phyloP scores from a whole-genome alignment of 495 filamentous ascomycete genomes.

The Aspergillus indologenus region DNA sequence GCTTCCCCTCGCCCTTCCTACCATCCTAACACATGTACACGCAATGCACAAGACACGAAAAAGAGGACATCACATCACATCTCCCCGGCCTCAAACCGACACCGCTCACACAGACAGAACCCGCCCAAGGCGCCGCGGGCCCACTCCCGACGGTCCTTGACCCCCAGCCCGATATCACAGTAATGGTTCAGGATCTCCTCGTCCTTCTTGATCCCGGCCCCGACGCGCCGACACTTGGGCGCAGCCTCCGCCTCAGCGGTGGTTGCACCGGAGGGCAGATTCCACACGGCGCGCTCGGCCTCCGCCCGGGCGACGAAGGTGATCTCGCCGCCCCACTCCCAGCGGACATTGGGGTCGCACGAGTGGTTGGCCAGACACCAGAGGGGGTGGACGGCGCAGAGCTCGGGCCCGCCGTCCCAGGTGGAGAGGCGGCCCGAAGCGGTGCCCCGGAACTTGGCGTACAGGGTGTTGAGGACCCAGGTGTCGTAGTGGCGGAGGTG shows the following conservation, averaged over 20 bases:
- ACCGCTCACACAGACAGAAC: conserved; percentile 77
- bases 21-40: too few species aligned
- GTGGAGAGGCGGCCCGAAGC: conserved; percentile 76
- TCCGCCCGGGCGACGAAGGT: conserved; percentile 53
- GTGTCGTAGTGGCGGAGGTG: conserved; percentile 63
- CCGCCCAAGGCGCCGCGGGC: conserved; percentile 81
- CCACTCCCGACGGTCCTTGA: conserved; percentile 83
- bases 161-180: conserved; percentile 77
- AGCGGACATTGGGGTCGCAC: conserved; percentile 88
- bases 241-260: too few species aligned
- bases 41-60: too few species aligned
- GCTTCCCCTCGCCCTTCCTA: too few species aligned
- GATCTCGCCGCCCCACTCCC: conserved; percentile 91
- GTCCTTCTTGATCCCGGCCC: conserved; percentile 63
- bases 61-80: conserved; percentile 12
- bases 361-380: conserved; percentile 88
- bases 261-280: conserved; percentile 13
- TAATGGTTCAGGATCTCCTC: conserved; percentile 92
- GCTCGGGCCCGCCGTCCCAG: conserved; percentile 71
- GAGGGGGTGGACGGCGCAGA: conserved; percentile 72
- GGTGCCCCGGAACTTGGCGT: conserved; percentile 88
- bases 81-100: conserved; percentile 54
- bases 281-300: conserved; percentile 48
- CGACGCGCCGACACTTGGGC: conserved; percentile 2
- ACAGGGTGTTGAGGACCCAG: conserved; percentile 94